Conservation (phyloP, 2,329 filamentous ascomycete genomes). For the Fusarium mangiferae region DNA sequence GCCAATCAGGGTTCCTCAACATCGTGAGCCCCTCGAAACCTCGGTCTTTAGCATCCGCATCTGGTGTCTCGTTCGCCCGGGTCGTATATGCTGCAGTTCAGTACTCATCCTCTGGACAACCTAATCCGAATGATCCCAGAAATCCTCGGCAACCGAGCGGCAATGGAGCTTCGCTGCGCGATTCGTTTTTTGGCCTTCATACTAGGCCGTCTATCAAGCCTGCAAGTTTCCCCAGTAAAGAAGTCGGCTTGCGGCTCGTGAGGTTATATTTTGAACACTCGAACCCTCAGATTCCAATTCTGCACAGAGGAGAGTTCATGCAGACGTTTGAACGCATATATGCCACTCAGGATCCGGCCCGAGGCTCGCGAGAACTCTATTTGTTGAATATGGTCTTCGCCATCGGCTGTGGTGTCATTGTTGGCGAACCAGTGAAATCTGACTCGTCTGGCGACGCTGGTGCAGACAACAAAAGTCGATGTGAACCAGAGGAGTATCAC, state of each 20-base stretch:
- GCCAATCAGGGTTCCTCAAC: constrained; percentile 69
- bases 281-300: constrained; percentile 93
- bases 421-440: constrained; percentile 70
- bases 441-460: constrained; percentile 51
- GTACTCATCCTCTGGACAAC: constrained; percentile 70
- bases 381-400: constrained; percentile 97
- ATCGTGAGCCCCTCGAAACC: constrained; percentile 82
- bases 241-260: constrained; percentile 77
- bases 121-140: constrained; percentile 53
- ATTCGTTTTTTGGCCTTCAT: constrained; percentile 97
- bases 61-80: constrained; percentile 92
- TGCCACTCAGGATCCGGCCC: constrained; percentile 70
- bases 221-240: constrained; percentile 82
- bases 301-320: constrained; percentile 91
- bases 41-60: constrained; percentile 83
- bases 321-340: constrained; percentile 87
- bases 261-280: constrained; percentile 94
- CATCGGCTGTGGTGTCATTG: constrained; percentile 92
- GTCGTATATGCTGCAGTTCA: constrained; percentile 96
- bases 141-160: constrained; percentile 39
- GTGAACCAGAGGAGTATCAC: constrained; percentile 94
- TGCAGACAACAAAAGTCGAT: constrained; percentile 51
- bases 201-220: constrained; percentile 88
- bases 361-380: constrained; percentile 86
- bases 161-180: constrained; percentile 83